phyloP scores from a whole-genome alignment of 23 red algal genomes.

The Chondrus crispus region DNA sequence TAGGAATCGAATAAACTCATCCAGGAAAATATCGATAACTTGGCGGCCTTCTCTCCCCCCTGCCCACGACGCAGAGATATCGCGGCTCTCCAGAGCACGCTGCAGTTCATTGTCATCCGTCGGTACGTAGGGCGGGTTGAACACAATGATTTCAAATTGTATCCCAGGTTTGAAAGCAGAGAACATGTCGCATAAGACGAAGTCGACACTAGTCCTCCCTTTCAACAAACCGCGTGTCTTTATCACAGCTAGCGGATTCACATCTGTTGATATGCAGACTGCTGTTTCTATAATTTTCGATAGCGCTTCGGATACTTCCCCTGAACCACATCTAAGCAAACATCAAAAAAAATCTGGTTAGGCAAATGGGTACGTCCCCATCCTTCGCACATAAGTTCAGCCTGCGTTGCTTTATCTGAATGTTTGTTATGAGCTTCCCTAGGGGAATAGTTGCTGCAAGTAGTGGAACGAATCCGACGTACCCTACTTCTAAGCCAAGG shows the following conservation, averaged over 20 bases:
- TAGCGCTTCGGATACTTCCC: slow-evolving; percentile 23
- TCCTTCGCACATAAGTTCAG: too few relatives aligned
- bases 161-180: slow-evolving; percentile 14
- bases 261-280: slow-evolving; percentile 27
- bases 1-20: slow-evolving; percentile 1
- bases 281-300: background rate
- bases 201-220: background rate
- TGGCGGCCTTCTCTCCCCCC: slow-evolving; percentile 57
- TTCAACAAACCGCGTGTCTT: slow-evolving; percentile 8
- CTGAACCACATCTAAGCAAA: slow-evolving; percentile 39
- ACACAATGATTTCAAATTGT: slow-evolving; percentile 72
- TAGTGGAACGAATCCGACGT: background rate
- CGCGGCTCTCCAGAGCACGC: slow-evolving; percentile 38
- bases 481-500: slow-evolving; percentile 55
- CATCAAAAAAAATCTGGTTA: too few relatives aligned
- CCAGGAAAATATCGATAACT: slow-evolving; percentile 72
- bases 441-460: background rate
- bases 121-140: slow-evolving; percentile 84
- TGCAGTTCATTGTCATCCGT: slow-evolving; percentile 52
- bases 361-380: too few relatives aligned
- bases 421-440: background rate
- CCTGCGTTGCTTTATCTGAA: too few relatives aligned
- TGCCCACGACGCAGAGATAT: slow-evolving; percentile 77
- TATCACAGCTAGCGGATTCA: slow-evolving; percentile 32
- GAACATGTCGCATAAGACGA: slow-evolving; percentile 50